Conservation (phyloP, 2,329 filamentous ascomycete genomes). For the Amphichorda felina region DNA sequence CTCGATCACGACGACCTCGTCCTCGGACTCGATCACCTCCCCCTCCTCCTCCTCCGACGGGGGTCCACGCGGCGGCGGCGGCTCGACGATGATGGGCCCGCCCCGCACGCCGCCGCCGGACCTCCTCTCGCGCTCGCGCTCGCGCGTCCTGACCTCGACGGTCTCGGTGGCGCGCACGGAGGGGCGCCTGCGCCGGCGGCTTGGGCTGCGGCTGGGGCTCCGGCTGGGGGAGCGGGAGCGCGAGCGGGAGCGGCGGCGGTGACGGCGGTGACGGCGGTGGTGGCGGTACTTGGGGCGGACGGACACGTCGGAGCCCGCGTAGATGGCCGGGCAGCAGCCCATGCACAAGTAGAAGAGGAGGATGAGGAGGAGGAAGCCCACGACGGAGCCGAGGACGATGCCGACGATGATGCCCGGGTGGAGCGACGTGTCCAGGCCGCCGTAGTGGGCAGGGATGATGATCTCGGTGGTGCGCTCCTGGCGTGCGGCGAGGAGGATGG, state of each 20-base stretch:
- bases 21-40: slow-evolving; percentile 10
- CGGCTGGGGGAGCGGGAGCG: slow-evolving; percentile 4
- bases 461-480: slow-evolving; percentile 11
- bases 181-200: slow-evolving; percentile 5
- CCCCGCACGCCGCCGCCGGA: not conserved
- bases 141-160: slow-evolving; percentile 14
- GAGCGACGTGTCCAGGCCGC: slow-evolving; percentile 22
- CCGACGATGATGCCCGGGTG: slow-evolving; percentile 29
- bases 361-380: slow-evolving; percentile 39
- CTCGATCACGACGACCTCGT: slow-evolving; percentile 26
- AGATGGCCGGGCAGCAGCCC: slow-evolving; percentile 25
- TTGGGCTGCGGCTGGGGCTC: slow-evolving; percentile 4
- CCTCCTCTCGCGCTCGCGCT: slow-evolving; percentile 4
- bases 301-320: slow-evolving; percentile 7
- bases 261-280: slow-evolving; percentile 8
- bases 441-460: slow-evolving; percentile 23
- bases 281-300: slow-evolving; percentile 8
- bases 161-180: slow-evolving; percentile 12
- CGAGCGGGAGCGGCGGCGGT: slow-evolving; percentile 1
- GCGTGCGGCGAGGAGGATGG: slow-evolving; percentile 8
- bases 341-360: slow-evolving; percentile 38
- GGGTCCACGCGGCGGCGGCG: slow-evolving; percentile 5
- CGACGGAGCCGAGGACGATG: slow-evolving; percentile 32
- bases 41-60: slow-evolving; percentile 13
- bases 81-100: slow-evolving; percentile 13